phyloP scores from a whole-genome alignment of 2,329 filamentous ascomycete species.

The Elsinoe batatas region DNA sequence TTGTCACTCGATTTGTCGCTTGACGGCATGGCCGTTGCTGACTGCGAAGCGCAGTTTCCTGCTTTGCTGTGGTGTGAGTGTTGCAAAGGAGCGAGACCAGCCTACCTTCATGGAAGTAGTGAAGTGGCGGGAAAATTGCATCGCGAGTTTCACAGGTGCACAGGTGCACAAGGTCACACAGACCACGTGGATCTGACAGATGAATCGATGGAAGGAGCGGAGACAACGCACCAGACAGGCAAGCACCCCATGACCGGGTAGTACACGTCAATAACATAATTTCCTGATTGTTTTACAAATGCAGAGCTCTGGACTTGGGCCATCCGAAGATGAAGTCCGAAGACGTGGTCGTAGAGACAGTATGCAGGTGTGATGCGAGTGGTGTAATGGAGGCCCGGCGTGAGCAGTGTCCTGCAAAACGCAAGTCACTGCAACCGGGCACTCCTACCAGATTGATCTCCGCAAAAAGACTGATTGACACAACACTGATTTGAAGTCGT shows the following conservation, averaged over 20 bases:
- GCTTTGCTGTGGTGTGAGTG: background rate
- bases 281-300: background rate
- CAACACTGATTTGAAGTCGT: slow-evolving; percentile 65
- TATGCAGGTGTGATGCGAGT: slow-evolving; percentile 2
- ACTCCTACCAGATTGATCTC: slow-evolving; percentile 45
- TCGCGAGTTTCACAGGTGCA: background rate
- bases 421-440: slow-evolving; percentile 1
- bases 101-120: background rate
- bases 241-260: background rate
- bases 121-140: background rate
- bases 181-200: background rate
- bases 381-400: slow-evolving; percentile 2
- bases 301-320: background rate
- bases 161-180: background rate
- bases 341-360: background rate
- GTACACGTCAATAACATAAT: background rate
- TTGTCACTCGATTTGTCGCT: background rate
- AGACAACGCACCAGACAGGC: background rate
- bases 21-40: background rate
- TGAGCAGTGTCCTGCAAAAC: slow-evolving; percentile 4
- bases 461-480: slow-evolving; percentile 97
- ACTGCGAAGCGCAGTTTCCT: no score
- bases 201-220: background rate
- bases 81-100: background rate
- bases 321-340: background rate